Evolutionary conservation across 1,284 basidiomycete species (phyloP).

Genomic region (Cerrena zonata): DNA sequence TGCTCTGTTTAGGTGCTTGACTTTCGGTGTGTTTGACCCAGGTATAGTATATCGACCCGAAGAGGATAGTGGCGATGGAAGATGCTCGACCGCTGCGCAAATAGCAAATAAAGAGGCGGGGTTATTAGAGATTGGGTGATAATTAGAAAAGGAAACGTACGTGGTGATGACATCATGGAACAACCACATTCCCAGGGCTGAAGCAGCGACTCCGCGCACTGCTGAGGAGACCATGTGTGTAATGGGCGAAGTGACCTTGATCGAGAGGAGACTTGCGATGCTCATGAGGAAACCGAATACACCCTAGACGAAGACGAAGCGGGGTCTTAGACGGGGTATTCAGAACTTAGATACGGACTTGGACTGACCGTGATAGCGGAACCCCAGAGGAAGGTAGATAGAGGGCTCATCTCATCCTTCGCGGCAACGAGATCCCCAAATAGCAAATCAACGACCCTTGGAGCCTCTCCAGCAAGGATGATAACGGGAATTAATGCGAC

Average conservation of each 20-base stretch:
- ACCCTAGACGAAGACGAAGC: conserved; percentile 42
- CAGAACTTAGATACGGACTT: neutral
- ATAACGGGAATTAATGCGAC: conserved; percentile 62
- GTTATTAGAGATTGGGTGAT: conserved; percentile 2
- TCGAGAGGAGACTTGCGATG: conserved; percentile 81
- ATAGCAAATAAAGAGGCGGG: too few species aligned
- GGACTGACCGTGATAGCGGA: conserved; percentile 64
- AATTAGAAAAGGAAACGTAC: conserved; percentile 37
- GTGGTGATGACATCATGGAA: conserved; percentile 71
- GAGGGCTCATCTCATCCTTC: conserved; percentile 38
- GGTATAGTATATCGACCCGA: conserved; percentile 79
- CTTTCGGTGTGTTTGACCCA: conserved; percentile 77
- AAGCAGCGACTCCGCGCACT: conserved; percentile 76
- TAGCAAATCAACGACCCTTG: conserved; percentile 54
- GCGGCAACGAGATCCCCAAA: conserved; percentile 37
- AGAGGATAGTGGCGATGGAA: conserved; percentile 74
- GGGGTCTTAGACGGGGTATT: neutral
- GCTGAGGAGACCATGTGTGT: conserved; percentile 89
- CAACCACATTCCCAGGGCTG: conserved; percentile 67
- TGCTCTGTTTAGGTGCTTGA: conserved; percentile 18
- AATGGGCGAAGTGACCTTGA: conserved; percentile 88
- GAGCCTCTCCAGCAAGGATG: conserved; percentile 65
- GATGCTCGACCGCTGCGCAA: conserved; percentile 72
- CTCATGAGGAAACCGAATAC: conserved; percentile 83
- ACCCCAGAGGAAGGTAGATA: conserved; percentile 71